A percentile compares a stretch with the other conserved stretches of the same genome.
Evolutionary conservation across 768 basidiomycete genomes (phyloP).

Genomic region (Lanmaoa rubissima): DNA sequence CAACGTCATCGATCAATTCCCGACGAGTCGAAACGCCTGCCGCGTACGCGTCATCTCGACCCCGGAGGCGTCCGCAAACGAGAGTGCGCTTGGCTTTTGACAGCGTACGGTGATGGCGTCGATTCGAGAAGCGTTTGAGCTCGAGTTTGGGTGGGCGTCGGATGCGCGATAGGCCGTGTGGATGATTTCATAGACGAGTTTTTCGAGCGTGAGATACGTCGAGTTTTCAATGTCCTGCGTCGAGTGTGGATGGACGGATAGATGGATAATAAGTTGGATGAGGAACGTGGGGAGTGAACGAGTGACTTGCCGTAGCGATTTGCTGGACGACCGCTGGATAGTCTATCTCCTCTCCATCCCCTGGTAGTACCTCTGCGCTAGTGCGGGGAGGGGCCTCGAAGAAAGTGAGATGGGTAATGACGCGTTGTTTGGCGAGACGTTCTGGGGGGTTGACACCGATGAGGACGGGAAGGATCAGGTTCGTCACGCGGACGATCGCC

Average conservation of each 20-base stretch:
- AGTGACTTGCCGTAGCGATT: conserved; percentile 26
- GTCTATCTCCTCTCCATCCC: conserved; percentile 21
- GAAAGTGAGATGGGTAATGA: conserved; percentile 53
- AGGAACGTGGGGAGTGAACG: not conserved
- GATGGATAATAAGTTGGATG: not conserved
- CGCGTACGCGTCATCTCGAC: conserved; percentile 54
- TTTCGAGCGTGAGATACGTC: conserved; percentile 22
- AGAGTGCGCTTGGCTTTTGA: conserved; percentile 70
- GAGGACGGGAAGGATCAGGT: conserved; percentile 51
- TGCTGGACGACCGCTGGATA: conserved; percentile 38
- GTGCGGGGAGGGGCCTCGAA: conserved; percentile 26
- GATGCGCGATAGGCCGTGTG: conserved; percentile 54
- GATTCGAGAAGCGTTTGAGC: conserved; percentile 26
- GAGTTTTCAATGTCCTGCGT: conserved; percentile 13
- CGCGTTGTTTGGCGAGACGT: conserved; percentile 59
- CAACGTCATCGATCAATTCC: not conserved
- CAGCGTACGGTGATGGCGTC: conserved; percentile 49
- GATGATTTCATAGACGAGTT: conserved; percentile 44
- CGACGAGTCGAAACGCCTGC: not conserved
- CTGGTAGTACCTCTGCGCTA: not conserved
- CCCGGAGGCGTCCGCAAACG: conserved; percentile 61
- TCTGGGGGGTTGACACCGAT: conserved; percentile 76
- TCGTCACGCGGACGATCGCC: conserved; percentile 40
- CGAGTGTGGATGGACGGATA: not conserved
- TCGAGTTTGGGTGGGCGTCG: conserved; percentile 36